Conservation (phyloP, 345 rosid species). For the Linum lewisii region DNA sequence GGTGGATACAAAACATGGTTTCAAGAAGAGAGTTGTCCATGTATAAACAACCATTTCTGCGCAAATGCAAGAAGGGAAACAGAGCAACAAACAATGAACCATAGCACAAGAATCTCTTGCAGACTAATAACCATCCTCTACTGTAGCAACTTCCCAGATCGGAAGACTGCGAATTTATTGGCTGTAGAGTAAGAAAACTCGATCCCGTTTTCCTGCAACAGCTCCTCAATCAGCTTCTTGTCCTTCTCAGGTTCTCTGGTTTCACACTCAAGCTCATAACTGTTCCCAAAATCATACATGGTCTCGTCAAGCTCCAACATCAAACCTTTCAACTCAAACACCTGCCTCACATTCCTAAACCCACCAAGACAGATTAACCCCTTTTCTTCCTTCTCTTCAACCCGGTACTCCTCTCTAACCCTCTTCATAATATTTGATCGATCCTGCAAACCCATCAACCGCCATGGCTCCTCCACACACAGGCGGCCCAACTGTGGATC, state of each 20-base stretch:
- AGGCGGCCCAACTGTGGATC: constrained; percentile 13
- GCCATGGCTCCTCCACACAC: constrained; percentile 13
- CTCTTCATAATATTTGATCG: constrained; percentile 15
- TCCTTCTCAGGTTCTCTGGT: constrained; percentile 19
- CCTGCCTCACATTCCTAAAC: constrained; percentile 20
- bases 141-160: constrained; percentile 18
- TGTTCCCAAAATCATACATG: constrained; percentile 17
- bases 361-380: constrained; percentile 21
- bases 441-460: constrained; percentile 6
- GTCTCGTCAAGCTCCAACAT: constrained; percentile 22
- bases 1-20: too few species aligned
- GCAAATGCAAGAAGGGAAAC: too few species aligned
- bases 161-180: constrained; percentile 18
- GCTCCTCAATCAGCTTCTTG: constrained; percentile 16
- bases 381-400: constrained; percentile 4
- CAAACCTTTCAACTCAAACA: constrained; percentile 19
- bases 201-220: constrained; percentile 19
- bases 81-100: too few species aligned
- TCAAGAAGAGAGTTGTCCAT: too few species aligned
- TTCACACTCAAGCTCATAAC: constrained; percentile 26
- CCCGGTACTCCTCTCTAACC: constrained; percentile 18
- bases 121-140: background rate
- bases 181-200: constrained; percentile 14
- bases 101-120: too few species aligned
- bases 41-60: too few species aligned